These are phyloP conservation scores for Cyclanthera cordifolia DNA, from an alignment of 306 rosid genomes.

Conservation along the genomic window DNA sequence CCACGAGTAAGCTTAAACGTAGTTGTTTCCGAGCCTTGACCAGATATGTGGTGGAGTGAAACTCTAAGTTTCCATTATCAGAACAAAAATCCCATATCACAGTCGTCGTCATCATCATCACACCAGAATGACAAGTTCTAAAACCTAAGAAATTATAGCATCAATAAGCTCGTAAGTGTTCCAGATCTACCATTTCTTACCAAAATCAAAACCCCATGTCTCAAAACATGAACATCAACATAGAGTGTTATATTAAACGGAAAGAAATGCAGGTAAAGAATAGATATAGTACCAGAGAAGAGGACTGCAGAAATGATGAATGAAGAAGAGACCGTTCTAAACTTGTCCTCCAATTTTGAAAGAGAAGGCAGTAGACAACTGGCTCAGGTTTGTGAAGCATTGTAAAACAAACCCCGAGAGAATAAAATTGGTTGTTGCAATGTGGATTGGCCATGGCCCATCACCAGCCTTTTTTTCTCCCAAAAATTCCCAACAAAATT, in stretches of 20 bases:
- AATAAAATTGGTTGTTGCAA: conserved; percentile 60
- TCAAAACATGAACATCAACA: conserved; percentile 7
- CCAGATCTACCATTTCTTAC: conserved; percentile 5
- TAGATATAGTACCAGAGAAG: conserved; percentile 33
- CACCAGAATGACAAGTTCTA: too few relatives aligned
- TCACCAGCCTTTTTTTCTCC: conserved; percentile 34
- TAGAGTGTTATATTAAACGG: conserved; percentile 3
- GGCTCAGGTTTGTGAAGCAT: conserved; percentile 20
- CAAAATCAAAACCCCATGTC: not conserved
- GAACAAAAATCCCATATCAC: not conserved
- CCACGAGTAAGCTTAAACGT: too few relatives aligned
- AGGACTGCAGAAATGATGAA: conserved; percentile 20
- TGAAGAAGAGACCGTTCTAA: conserved; percentile 1
- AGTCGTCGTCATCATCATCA: too few relatives aligned
- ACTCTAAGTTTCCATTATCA: too few relatives aligned
- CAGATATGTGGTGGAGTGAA: too few relatives aligned
- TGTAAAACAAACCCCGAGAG: conserved; percentile 40
- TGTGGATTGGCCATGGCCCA: conserved; percentile 72
- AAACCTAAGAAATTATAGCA: not conserved
- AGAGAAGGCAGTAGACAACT: conserved; percentile 15
- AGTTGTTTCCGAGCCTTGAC: too few relatives aligned
- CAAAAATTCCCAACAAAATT: not conserved
- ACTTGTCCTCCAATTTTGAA: conserved; percentile 22
- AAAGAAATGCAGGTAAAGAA: conserved; percentile 23
- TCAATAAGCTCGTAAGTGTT: not conserved